These are phyloP conservation scores for Talaromyces thailandensis DNA, from an alignment of 495 filamentous ascomycete genomes.

Conservation along the genomic window DNA sequence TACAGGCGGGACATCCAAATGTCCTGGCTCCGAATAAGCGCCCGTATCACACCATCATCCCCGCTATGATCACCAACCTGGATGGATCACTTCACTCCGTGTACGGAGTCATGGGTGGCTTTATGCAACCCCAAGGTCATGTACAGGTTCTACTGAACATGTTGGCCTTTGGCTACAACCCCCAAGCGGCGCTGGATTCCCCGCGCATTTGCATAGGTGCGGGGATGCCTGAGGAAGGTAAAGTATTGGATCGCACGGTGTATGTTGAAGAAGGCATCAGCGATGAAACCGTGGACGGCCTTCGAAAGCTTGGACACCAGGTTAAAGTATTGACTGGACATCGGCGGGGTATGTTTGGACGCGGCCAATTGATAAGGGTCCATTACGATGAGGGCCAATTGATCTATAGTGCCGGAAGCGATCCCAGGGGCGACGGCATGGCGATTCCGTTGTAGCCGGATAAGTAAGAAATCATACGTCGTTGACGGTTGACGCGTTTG, in stretches of 20 bases:
- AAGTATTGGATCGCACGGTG: constrained; percentile 49
- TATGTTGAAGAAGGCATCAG: constrained; percentile 81
- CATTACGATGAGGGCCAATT: constrained; percentile 60
- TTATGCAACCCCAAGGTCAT: constrained; percentile 98
- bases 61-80: constrained; percentile 74
- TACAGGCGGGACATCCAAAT: constrained; percentile 65
- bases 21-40: constrained; percentile 71
- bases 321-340: constrained; percentile 60
- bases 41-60: constrained; percentile 97
- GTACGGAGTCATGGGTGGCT: constrained; percentile 95
- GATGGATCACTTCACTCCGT: constrained; percentile 71
- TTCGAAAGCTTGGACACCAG: constrained; percentile 63
- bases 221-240: constrained; percentile 47
- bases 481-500: not conserved
- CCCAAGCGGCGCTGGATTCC: constrained; percentile 85
- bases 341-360: constrained; percentile 68
- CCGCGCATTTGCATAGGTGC: constrained; percentile 78
- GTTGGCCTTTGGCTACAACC: constrained; percentile 72
- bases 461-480: not conserved
- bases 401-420: constrained; percentile 81
- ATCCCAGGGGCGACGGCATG: constrained; percentile 79
- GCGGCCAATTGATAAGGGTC: constrained; percentile 80
- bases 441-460: constrained; percentile 47
- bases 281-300: constrained; percentile 52
- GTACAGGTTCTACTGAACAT: constrained; percentile 91